Evolutionary conservation across 345 rosid genomes (phyloP).

Genomic region (Eucalyptus regnans): DNA sequence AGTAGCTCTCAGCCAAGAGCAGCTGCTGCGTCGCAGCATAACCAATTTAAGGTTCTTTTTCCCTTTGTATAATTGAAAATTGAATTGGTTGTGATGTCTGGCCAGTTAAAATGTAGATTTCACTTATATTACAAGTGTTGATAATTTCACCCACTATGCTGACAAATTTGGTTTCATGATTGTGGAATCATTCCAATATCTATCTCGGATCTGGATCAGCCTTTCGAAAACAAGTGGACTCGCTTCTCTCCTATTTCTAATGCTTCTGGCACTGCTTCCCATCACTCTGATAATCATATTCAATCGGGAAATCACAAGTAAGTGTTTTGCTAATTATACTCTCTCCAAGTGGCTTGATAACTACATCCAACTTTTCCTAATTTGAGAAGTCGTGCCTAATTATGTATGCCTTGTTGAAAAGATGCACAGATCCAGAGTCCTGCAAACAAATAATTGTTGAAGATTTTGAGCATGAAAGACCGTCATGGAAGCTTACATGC

Average conservation of each 20-base stretch:
- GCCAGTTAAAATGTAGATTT: background rate
- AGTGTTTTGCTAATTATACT: background rate
- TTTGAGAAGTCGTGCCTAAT: background rate
- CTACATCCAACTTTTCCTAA: background rate
- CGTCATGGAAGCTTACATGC: slow-evolving; percentile 90
- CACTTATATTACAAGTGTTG: background rate
- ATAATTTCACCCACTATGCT: background rate
- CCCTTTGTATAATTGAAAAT: background rate
- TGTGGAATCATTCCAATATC: background rate
- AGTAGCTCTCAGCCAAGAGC: slow-evolving; percentile 18
- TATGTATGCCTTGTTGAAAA: background rate
- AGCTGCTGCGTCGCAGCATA: slow-evolving; percentile 13
- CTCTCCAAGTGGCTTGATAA: background rate
- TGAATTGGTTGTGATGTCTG: background rate
- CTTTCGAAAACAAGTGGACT: slow-evolving; percentile 71
- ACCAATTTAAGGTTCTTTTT: slow-evolving; percentile 53
- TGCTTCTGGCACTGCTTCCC: slow-evolving; percentile 22
- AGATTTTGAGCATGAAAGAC: slow-evolving; percentile 74
- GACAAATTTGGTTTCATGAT: background rate
- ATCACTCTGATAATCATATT: slow-evolving; percentile 34
- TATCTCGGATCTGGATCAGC: slow-evolving; percentile 12
- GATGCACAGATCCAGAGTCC: slow-evolving; percentile 78
- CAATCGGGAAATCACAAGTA: slow-evolving; percentile 58
- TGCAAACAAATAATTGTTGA: slow-evolving; percentile 56
- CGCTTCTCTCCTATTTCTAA: slow-evolving; percentile 10